Percentiles rank a stretch among this genome's conserved stretches.
phyloP scores from a whole-genome alignment of 371 early-diverging fungal species.

The Chytridiales sp. region DNA sequence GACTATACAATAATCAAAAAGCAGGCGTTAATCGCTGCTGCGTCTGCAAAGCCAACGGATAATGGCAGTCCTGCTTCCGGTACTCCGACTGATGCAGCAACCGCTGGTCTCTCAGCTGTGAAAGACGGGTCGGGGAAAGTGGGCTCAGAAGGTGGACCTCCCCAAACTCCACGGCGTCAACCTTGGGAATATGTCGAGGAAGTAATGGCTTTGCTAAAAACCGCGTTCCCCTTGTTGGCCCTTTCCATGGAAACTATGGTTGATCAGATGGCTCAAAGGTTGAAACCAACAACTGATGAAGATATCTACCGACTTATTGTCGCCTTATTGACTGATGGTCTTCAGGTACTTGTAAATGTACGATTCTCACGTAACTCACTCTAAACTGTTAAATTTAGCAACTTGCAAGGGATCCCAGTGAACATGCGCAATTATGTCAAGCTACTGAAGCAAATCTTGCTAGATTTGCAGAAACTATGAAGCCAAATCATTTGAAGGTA shows the following conservation, averaged over 20 bases:
- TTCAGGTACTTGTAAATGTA: constrained; percentile 62
- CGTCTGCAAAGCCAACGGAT: constrained; percentile 27
- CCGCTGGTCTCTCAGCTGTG: constrained; percentile 24
- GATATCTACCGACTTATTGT: constrained; percentile 93
- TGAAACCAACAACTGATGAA: constrained; percentile 92
- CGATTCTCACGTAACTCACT: constrained; percentile 1
- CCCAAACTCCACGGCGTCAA: constrained; percentile 29
- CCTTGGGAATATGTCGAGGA: constrained; percentile 89
- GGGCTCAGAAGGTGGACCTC: constrained; percentile 14
- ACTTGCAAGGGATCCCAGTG: constrained; percentile 50
- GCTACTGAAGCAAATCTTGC: constrained; percentile 79
- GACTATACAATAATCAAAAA: constrained; percentile 69
- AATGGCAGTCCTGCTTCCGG: constrained; percentile 13
- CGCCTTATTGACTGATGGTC: constrained; percentile 83
- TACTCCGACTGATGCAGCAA: constrained; percentile 15
- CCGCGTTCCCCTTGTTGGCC: constrained; percentile 90
- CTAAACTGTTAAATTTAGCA: constrained; percentile 26
- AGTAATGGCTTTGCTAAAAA: constrained; percentile 94
- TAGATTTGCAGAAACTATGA: constrained; percentile 81
- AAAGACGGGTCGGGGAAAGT: constrained; percentile 30
- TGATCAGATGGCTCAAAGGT: constrained; percentile 87
- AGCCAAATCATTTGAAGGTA: constrained; percentile 67
- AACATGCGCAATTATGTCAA: constrained; percentile 63
- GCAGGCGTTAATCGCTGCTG: constrained; percentile 35
- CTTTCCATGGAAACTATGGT: constrained; percentile 97